A percentile compares a stretch with the other conserved stretches of the same genome.
Evolutionary conservation across 78 protist genomes (phyloP).

Genomic region (Dictyostelium purpureum): DNA sequence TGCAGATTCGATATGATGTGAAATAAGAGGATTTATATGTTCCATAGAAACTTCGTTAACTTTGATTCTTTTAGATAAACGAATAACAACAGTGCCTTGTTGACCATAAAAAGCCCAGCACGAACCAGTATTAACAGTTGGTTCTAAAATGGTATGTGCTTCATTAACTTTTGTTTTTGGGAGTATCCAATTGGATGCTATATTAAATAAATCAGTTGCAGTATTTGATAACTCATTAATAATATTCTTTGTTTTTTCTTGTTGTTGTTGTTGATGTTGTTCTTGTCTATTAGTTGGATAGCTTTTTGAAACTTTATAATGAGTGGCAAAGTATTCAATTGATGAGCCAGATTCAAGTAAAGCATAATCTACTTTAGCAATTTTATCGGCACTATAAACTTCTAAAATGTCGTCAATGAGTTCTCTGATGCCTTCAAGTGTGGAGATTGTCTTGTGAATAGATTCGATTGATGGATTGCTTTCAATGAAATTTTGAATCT

Average conservation of each 20-base stretch:
- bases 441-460: not conserved
- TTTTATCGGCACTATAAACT: conserved; percentile 28
- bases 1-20: conserved; percentile 53
- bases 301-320: conserved; percentile 14
- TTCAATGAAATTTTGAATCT: conserved; percentile 9
- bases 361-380: conserved; percentile 47
- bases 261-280: not conserved
- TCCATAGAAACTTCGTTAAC: conserved; percentile 20
- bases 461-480: not conserved
- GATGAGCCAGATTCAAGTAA: conserved; percentile 10
- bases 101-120: conserved; percentile 63
- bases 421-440: not conserved
- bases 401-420: conserved; percentile 21
- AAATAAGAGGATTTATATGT: conserved; percentile 7
- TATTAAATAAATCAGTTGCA: not conserved
- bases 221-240: too few relatives aligned
- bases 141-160: conserved; percentile 70
- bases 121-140: conserved; percentile 10
- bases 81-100: conserved; percentile 23
- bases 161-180: conserved; percentile 19
- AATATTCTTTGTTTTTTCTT: too few relatives aligned
- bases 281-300: not conserved
- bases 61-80: conserved; percentile 3
- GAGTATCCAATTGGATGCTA: conserved; percentile 27
- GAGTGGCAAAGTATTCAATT: not conserved